Percentiles rank a stretch among this genome's conserved stretches.
Conservation (phyloP, 2,329 filamentous ascomycete genomes). For the Venturia oleaginea region DNA sequence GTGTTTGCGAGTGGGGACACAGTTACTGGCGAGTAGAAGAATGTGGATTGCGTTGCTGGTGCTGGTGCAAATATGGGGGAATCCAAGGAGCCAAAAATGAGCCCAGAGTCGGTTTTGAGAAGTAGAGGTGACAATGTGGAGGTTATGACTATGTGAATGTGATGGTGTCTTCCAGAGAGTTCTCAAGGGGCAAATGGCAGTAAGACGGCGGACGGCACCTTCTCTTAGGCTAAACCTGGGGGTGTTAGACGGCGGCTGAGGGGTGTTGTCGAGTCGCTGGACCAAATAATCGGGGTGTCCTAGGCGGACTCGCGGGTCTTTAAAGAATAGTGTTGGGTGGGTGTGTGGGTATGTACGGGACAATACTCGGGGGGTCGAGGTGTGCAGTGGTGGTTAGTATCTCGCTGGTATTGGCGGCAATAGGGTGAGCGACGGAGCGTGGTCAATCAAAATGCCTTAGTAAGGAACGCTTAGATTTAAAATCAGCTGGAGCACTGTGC, state of each 20-base stretch:
- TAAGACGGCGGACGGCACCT: background rate
- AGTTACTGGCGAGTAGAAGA: background rate
- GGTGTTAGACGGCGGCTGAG: background rate
- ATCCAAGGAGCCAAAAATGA: slow-evolving; percentile 4
- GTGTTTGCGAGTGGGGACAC: background rate
- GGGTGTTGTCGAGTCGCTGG: background rate
- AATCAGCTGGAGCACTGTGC: background rate
- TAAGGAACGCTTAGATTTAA: too few species aligned
- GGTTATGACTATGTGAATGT: background rate
- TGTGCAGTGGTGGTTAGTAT: background rate
- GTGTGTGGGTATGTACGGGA: background rate
- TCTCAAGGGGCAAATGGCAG: background rate
- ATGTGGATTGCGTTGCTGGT: slow-evolving; percentile 2
- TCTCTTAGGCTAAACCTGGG: background rate
- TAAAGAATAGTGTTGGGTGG: background rate
- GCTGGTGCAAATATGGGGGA: background rate
- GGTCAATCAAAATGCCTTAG: background rate
- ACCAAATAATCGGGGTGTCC: background rate
- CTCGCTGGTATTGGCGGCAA: background rate
- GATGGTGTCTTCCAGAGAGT: background rate
- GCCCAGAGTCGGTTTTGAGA: background rate
- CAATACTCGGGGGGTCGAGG: background rate
- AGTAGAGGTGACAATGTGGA: background rate
- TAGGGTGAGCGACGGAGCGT: too few species aligned
- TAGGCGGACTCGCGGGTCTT: background rate